phyloP scores from a whole-genome alignment of 257 asterid genomes.

The Solanum virginianum region DNA sequence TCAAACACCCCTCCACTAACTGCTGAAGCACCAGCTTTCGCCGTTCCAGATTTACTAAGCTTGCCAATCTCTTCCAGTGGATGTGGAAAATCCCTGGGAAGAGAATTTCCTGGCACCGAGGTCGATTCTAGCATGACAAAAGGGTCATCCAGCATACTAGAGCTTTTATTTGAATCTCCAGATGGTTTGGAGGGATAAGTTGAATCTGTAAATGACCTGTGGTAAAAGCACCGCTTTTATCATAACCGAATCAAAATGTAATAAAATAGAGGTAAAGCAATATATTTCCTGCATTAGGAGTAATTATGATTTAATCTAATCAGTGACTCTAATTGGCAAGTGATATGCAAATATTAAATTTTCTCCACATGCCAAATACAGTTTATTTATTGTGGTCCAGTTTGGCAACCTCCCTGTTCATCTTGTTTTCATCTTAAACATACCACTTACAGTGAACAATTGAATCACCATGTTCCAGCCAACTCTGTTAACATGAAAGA shows the following conservation, averaged over 20 bases:
- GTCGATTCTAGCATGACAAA: constrained; percentile 57
- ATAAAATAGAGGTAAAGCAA: background rate
- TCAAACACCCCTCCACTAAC: constrained; percentile 61
- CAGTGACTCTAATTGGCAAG: background rate
- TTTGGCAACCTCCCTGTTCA: background rate
- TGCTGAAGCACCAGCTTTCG: constrained; percentile 43
- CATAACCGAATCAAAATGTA: background rate
- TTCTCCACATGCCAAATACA: background rate
- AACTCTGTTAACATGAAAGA: background rate
- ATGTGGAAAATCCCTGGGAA: constrained; percentile 39
- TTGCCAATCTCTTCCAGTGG: constrained; percentile 61
- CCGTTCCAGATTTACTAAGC: constrained; percentile 48
- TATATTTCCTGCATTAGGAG: background rate
- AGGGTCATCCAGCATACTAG: constrained; percentile 49
- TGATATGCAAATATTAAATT: background rate
- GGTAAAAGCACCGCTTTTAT: background rate
- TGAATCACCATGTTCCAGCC: background rate
- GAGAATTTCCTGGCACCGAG: constrained; percentile 34
- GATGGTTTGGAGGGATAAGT: constrained; percentile 44
- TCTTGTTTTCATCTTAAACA: background rate
- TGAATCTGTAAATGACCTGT: constrained; percentile 66
- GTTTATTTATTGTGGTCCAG: background rate
- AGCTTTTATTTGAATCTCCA: constrained; percentile 30
- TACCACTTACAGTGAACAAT: background rate
- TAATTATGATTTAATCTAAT: background rate